Conservation (phyloP, 768 basidiomycete species). For the Naganishia onofrii region DNA sequence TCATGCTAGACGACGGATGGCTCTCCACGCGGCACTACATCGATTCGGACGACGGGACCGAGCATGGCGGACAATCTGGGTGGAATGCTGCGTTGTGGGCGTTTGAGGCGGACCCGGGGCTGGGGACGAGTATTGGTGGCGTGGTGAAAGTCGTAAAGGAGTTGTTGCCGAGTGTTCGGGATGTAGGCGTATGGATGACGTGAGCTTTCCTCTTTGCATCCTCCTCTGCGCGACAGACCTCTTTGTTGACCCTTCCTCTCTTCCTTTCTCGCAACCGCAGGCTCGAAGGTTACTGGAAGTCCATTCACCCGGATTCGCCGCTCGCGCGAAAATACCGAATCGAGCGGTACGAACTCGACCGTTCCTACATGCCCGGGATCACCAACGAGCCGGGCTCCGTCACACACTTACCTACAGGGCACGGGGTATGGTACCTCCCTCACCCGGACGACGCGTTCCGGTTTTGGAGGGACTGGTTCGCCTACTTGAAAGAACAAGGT, state of each 20-base stretch:
- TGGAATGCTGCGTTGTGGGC: conserved; percentile 8
- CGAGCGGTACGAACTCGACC: conserved; percentile 20
- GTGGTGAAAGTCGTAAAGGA: conserved; percentile 15
- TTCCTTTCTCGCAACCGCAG: neutral
- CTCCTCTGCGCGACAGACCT: too few species aligned
- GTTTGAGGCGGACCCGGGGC: conserved; percentile 31
- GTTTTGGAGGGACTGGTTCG: conserved; percentile 45
- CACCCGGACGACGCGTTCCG: conserved; percentile 32
- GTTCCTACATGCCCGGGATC: conserved; percentile 15
- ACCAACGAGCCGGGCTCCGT: conserved; percentile 32
- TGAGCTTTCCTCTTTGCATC: too few species aligned
- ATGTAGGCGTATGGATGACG: conserved; percentile 44
- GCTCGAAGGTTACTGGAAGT: conserved; percentile 41
- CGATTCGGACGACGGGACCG: neutral
- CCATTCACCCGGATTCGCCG: conserved; percentile 34
- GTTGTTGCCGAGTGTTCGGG: neutral
- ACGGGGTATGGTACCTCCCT: conserved; percentile 36
- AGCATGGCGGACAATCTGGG: neutral
- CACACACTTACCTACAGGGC: conserved; percentile 22
- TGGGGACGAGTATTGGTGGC: conserved; percentile 29
- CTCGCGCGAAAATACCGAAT: conserved; percentile 36
- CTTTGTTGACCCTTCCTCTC: neutral
- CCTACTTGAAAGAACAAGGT: conserved; percentile 32
- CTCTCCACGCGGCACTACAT: conserved; percentile 32
- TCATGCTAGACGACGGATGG: conserved; percentile 48